These are phyloP conservation scores for Coemansia sp. DNA, from an alignment of 192 early-diverging fungal species.

Conservation along the genomic window DNA sequence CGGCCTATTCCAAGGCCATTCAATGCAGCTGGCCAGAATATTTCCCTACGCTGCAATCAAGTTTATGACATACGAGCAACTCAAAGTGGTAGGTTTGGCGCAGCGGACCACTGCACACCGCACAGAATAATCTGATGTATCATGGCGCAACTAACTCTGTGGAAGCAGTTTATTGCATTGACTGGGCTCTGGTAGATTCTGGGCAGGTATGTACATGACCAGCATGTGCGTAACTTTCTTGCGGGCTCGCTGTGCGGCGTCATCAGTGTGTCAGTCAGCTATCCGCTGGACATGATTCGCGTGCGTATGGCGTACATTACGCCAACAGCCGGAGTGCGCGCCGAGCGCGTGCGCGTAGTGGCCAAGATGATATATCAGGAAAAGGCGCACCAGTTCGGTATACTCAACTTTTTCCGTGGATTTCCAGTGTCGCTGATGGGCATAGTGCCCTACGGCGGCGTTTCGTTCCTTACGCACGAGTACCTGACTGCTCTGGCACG, in stretches of 20 bases:
- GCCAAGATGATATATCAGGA: slow-evolving; percentile 73
- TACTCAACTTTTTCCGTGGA: slow-evolving; percentile 94
- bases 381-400: slow-evolving; percentile 51
- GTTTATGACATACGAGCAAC: slow-evolving; percentile 96
- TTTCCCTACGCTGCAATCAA: slow-evolving; percentile 98
- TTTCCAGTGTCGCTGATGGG: slow-evolving; percentile 85
- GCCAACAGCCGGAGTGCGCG: slow-evolving; percentile 25
- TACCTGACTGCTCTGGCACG: slow-evolving; percentile 62
- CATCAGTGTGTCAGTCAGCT: slow-evolving; percentile 83
- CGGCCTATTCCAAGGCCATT: slow-evolving; percentile 94
- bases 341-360: slow-evolving; percentile 57
- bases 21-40: slow-evolving; percentile 86
- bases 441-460: slow-evolving; percentile 96
- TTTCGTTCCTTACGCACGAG: slow-evolving; percentile 90
- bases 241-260: slow-evolving; percentile 83
- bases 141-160: background rate
- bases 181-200: slow-evolving; percentile 21
- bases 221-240: slow-evolving; percentile 68
- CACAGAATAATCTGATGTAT: background rate
- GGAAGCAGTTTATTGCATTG: background rate
- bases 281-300: slow-evolving; percentile 91
- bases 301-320: slow-evolving; percentile 84
- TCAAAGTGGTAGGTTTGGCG: slow-evolving; percentile 45
- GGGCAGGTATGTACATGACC: slow-evolving; percentile 64
- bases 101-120: background rate